Conservation (phyloP, 345 rosid genomes). For the Corymbia maculata region DNA sequence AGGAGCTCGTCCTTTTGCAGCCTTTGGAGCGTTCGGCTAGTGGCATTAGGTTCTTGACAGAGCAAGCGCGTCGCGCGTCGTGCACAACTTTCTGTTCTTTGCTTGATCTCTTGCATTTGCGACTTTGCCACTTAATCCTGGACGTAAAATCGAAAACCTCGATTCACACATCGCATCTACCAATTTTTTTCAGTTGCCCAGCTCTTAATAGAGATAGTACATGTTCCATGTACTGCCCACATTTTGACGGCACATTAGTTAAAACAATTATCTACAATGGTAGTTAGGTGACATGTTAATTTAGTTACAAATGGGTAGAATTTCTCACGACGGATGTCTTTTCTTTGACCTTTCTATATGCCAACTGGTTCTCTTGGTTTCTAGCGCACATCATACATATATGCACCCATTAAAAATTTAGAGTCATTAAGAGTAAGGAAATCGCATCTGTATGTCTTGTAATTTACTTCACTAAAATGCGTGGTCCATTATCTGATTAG, state of each 20-base stretch:
- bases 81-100: neutral
- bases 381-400: neutral
- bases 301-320: neutral
- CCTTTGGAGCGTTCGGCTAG: neutral
- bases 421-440: neutral
- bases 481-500: neutral
- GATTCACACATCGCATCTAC: neutral
- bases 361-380: neutral
- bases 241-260: neutral
- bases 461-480: neutral
- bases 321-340: neutral
- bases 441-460: neutral
- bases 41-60: neutral
- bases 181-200: neutral
- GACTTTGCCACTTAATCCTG: neutral
- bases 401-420: neutral
- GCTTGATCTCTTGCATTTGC: neutral
- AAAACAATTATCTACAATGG: neutral
- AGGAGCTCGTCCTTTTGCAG: neutral
- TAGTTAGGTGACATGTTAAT: neutral
- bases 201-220: neutral
- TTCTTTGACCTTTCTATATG: neutral
- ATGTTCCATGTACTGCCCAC: neutral
- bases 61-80: neutral
- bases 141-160: neutral